phyloP scores from a whole-genome alignment of 176 grass and related monocot species.

The Avena atlantica region DNA sequence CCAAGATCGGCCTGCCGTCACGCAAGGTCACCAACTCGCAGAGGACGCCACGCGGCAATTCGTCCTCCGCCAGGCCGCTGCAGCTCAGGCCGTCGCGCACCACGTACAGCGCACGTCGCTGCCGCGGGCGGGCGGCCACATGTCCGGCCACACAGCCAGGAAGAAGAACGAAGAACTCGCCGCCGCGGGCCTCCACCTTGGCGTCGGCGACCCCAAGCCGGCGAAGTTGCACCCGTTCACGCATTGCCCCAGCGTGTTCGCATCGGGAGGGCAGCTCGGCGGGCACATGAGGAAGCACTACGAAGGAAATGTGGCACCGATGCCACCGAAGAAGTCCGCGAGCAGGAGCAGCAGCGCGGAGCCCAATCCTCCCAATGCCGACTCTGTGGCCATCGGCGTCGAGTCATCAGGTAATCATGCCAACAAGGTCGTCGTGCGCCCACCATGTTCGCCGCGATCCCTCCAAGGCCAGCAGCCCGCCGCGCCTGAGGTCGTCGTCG shows the following conservation, averaged over 20 bases:
- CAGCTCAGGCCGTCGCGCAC: neutral
- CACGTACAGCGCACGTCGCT: neutral
- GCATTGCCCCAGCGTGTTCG: too few relatives aligned
- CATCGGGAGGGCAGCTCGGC: too few relatives aligned
- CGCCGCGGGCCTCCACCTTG: too few relatives aligned
- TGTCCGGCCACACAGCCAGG: too few relatives aligned
- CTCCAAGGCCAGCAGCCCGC: neutral
- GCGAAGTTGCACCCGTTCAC: too few relatives aligned
- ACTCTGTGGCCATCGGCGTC: neutral
- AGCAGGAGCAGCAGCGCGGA: neutral
- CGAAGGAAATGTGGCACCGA: too few relatives aligned
- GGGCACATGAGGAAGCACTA: too few relatives aligned
- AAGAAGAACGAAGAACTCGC: too few relatives aligned
- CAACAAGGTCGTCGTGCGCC: neutral
- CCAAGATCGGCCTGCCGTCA: too few relatives aligned
- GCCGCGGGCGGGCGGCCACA: neutral
- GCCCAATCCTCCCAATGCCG: neutral
- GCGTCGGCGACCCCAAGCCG: too few relatives aligned
- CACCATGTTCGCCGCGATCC: neutral
- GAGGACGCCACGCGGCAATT: neutral
- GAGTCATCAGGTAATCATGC: neutral
- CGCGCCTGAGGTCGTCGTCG: neutral
- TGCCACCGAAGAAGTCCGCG: neutral
- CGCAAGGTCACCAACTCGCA: too few relatives aligned
- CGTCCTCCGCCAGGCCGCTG: neutral